A percentile compares a stretch with the other conserved stretches of the same genome.
Evolutionary conservation across 2,329 filamentous ascomycete species (phyloP).

Genomic region (Trichothecium sympodiale): DNA sequence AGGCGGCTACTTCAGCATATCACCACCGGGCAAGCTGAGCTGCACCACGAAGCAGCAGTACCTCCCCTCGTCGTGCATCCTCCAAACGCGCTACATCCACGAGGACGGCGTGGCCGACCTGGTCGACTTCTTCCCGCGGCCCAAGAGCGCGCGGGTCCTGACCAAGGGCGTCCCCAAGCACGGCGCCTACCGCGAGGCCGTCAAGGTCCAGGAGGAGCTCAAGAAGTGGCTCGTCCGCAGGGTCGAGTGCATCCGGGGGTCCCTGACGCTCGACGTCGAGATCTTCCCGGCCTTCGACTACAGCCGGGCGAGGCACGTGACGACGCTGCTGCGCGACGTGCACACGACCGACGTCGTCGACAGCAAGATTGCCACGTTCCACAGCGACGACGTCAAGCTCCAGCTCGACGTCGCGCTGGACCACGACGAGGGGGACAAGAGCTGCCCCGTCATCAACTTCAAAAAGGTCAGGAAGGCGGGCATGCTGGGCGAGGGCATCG

Average conservation of each 20-base stretch:
- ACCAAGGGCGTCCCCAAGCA: constrained; percentile 30
- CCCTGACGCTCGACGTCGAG: constrained; percentile 54
- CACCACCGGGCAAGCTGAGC: constrained; percentile 35
- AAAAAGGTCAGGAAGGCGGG: constrained; percentile 37
- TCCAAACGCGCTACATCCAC: constrained; percentile 68
- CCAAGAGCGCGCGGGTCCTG: constrained; percentile 45
- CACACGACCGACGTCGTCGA: constrained; percentile 25
- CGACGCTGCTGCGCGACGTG: constrained; percentile 37
- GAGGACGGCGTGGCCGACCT: constrained; percentile 65
- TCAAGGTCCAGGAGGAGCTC: constrained; percentile 46
- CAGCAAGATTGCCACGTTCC: constrained; percentile 54
- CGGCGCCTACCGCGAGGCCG: constrained; percentile 42
- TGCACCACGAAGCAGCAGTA: constrained; percentile 71
- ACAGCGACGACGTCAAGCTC: constrained; percentile 44
- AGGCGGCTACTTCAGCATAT: constrained; percentile 62
- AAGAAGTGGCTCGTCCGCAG: constrained; percentile 62
- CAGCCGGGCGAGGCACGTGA: constrained; percentile 50
- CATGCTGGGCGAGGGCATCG: constrained; percentile 51
- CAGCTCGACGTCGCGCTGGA: constrained; percentile 60
- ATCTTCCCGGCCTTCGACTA: constrained; percentile 67
- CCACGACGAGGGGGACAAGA: constrained; percentile 27
- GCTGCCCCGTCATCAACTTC: constrained; percentile 43
- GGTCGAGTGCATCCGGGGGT: constrained; percentile 61
- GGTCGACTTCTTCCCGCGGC: constrained; percentile 66
- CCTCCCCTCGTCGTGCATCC: constrained; percentile 61